phyloP scores from a whole-genome alignment of 495 filamentous ascomycete species.

The Thermochaetoides thermophila region DNA sequence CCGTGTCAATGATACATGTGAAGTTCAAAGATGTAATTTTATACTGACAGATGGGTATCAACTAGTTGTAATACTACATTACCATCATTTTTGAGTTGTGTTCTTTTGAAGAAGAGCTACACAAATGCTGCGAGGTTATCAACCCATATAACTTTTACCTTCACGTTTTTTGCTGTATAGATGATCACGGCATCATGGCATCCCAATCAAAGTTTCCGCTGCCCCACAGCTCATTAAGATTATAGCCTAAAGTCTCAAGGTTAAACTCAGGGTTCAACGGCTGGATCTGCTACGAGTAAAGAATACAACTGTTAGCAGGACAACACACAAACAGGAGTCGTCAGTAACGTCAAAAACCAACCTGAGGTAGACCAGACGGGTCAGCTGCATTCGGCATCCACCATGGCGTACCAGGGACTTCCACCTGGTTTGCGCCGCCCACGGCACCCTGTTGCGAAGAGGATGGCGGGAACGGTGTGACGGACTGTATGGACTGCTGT shows the following conservation, averaged over 20 bases:
- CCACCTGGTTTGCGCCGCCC: constrained; percentile 4
- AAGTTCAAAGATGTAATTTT: too few relatives aligned
- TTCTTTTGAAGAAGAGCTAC: too few relatives aligned
- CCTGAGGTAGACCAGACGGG: constrained; percentile 10
- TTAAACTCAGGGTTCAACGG: constrained; percentile 15
- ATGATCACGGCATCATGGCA: constrained; percentile 7
- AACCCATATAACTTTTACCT: too few relatives aligned
- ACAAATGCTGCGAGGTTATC: too few relatives aligned
- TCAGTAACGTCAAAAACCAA: constrained; percentile 4
- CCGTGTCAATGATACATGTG: too few relatives aligned
- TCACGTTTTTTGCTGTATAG: too few relatives aligned
- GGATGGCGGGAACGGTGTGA: constrained; percentile 14
- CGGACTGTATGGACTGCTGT: constrained; percentile 13
- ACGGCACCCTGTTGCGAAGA: too few relatives aligned
- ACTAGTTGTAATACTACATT: too few relatives aligned
- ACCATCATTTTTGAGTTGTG: too few relatives aligned
- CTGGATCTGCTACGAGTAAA: constrained; percentile 1
- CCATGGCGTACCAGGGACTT: constrained; percentile 19
- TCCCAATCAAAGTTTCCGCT: constrained; percentile 14
- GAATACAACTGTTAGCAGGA: neutral
- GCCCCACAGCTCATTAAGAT: constrained; percentile 23
- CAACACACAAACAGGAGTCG: neutral
- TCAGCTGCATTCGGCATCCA: constrained; percentile 15
- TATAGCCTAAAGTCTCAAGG: constrained; percentile 15
- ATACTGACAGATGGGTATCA: too few relatives aligned